Evolutionary conservation across 2,329 filamentous ascomycete species (phyloP).

Genomic region (Claviceps quebecensis): DNA sequence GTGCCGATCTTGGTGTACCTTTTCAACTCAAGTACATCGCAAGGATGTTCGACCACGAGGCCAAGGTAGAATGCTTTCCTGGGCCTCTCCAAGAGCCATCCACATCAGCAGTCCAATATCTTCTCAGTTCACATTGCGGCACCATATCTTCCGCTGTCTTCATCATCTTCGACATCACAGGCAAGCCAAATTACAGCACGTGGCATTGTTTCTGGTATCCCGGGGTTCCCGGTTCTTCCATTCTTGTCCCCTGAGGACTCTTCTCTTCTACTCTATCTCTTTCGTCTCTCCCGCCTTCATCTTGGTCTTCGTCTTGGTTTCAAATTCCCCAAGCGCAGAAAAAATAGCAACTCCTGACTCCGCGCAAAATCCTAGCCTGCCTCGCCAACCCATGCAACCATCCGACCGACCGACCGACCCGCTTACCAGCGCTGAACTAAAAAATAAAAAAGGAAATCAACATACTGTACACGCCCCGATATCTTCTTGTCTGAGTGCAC

Average conservation of each 20-base stretch:
- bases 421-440: neutral
- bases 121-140: too few relatives aligned
- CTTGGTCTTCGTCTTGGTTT: conserved; percentile 9
- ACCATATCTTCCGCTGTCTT: too few relatives aligned
- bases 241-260: conserved; percentile 10
- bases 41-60: too few relatives aligned
- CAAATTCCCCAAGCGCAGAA: neutral
- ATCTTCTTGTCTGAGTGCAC: neutral
- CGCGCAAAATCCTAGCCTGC: conserved; percentile 19
- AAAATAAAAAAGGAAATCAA: neutral
- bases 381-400: conserved; percentile 3
- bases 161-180: too few relatives aligned
- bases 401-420: neutral
- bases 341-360: conserved; percentile 20
- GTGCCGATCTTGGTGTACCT: neutral
- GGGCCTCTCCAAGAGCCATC: too few relatives aligned
- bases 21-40: neutral
- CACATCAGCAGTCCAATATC: too few relatives aligned
- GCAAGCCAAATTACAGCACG: too few relatives aligned
- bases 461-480: conserved; percentile 7
- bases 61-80: too few relatives aligned
- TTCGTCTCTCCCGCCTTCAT: conserved; percentile 6
- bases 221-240: conserved; percentile 3
- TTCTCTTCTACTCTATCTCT: conserved; percentile 1
- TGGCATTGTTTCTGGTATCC: too few relatives aligned